Evolutionary conservation across 2,329 filamentous ascomycete genomes (phyloP).

Genomic region (Venturia oleaginea): DNA sequence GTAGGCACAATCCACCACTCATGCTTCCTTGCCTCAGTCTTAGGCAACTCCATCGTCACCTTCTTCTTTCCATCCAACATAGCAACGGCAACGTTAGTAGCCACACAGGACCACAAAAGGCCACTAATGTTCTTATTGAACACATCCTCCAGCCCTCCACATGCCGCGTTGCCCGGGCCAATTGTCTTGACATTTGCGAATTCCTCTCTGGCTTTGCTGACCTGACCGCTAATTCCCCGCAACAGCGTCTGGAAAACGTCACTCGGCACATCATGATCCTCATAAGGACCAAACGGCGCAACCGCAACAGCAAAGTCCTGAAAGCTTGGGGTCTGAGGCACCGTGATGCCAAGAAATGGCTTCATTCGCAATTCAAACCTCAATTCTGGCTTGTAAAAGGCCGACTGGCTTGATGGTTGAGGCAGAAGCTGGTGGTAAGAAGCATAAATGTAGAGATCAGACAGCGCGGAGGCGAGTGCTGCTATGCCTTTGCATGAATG

Average conservation of each 20-base stretch:
- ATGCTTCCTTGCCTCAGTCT: constrained; percentile 32
- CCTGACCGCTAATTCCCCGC: constrained; percentile 19
- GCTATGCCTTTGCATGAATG: constrained; percentile 22
- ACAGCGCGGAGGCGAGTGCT: constrained; percentile 23
- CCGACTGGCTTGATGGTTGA: constrained; percentile 35
- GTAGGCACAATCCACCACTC: constrained; percentile 40
- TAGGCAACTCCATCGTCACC: constrained; percentile 29
- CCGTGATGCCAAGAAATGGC: constrained; percentile 61
- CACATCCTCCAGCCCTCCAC: constrained; percentile 27
- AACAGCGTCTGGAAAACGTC: background rate
- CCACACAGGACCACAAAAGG: constrained; percentile 21
- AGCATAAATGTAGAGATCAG: constrained; percentile 56
- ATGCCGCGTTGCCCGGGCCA: constrained; percentile 25
- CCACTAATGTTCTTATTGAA: constrained; percentile 26
- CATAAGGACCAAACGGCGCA: constrained; percentile 25
- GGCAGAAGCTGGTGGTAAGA: constrained; percentile 47
- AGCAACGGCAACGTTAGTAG: constrained; percentile 21
- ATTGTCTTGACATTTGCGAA: constrained; percentile 30
- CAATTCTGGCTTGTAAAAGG: constrained; percentile 58
- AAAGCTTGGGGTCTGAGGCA: constrained; percentile 55
- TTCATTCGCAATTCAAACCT: constrained; percentile 83
- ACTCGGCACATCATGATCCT: background rate
- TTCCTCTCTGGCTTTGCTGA: constrained; percentile 27
- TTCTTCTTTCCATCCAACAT: constrained; percentile 20
- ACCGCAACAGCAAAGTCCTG: constrained; percentile 45